Conservation (phyloP, 1,284 basidiomycete genomes). For the Rugosomyces carneus region DNA sequence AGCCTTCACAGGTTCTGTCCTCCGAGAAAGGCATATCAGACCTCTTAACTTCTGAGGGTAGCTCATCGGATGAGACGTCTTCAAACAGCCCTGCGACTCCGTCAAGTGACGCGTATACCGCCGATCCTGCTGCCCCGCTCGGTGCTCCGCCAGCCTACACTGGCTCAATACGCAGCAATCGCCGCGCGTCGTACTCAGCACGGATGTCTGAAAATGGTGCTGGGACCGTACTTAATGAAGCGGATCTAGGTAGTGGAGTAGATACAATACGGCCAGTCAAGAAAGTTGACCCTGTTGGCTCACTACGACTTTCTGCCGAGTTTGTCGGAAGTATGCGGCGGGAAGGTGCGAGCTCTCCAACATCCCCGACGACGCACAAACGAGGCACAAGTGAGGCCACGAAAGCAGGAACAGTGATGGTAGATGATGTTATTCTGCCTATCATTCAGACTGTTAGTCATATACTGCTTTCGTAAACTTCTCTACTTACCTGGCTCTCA, state of each 20-base stretch:
- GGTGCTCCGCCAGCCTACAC: constrained; percentile 60
- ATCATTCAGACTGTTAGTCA: constrained; percentile 58
- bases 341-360: constrained; percentile 43
- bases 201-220: constrained; percentile 56
- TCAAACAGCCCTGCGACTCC: constrained; percentile 33
- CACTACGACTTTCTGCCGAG: constrained; percentile 73
- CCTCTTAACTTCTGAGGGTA: constrained; percentile 30
- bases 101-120: constrained; percentile 23
- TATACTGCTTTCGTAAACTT: constrained; percentile 1
- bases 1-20: constrained; percentile 27
- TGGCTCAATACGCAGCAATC: constrained; percentile 45
- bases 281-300: constrained; percentile 78
- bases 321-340: constrained; percentile 70
- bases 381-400: constrained; percentile 49
- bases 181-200: constrained; percentile 69
- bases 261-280: constrained; percentile 91
- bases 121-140: constrained; percentile 22
- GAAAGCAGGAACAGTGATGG: constrained; percentile 64
- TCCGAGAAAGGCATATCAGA: constrained; percentile 38
- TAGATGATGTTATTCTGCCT: constrained; percentile 79
- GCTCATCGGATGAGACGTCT: constrained; percentile 30
- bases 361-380: constrained; percentile 43
- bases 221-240: constrained; percentile 75
- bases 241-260: constrained; percentile 78
- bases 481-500: constrained; percentile 5